Base-by-base conservation (phyloP, 148 eudicot genomes). In the Camellia granthamiana region DNA sequence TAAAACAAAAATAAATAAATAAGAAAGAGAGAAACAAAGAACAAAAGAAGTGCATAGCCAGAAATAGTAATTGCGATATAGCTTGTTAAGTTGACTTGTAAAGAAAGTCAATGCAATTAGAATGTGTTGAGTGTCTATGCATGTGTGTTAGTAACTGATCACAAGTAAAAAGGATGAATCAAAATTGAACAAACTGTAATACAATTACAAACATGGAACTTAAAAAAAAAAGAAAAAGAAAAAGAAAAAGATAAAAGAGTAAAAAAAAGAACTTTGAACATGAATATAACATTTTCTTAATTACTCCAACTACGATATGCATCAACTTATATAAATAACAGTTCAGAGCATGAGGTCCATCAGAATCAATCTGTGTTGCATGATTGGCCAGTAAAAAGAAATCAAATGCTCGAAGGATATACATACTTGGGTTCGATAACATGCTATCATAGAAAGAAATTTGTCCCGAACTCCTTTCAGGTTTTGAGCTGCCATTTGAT, bases 401-500 rank as follows among this genome's bases (percentile, higher is more conserved):
- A 47, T 21, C 13, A 43, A 23, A 81, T 63, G 69, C 65, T 72
- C 30, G 59, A 69, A 77, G 69, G 52, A 49, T 49, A 47, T 71
- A 70, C 94, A 66, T 92, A 92, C 98, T 94, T 89, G 96, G 89
- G 77, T 81, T 86, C 54, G 92, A 85, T 77, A 89, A 59, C 84
- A 92, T 89, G 82, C 87, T 85, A 69, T 89, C 92, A 77, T 89
- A 91, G 87, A 88, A 90, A 38, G 90, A 85, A 79, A 92, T 79
- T 69, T 86, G 95, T 78, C 91, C 91, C 71, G 87, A 69, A 88
- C 85, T 84, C 77, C 84, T 83, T 38, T 87, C 75, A 71, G 90
- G 84, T 70, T 83, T 90, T 23, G 88, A 80, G 76, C 83, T 83
- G 63, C 84, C 89, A 75, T 88, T 90, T 43, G 93, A 81, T 18